A percentile compares a stretch with the other conserved stretches of the same genome.
Conservation (phyloP, 2,329 filamentous ascomycete species). For the Aphanocladium album region DNA sequence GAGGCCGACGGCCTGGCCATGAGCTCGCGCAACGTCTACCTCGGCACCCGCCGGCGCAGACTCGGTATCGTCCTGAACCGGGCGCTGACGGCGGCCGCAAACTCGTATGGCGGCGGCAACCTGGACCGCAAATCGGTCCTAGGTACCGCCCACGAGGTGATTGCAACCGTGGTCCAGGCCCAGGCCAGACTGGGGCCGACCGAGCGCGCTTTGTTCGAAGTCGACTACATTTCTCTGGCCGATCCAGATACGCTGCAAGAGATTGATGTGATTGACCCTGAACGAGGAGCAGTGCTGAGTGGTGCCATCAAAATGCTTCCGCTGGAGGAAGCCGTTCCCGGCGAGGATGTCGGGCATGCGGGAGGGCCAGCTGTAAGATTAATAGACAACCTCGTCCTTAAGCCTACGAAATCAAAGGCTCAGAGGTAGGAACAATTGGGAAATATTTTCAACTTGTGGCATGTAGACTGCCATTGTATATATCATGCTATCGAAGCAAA, state of each 20-base stretch:
- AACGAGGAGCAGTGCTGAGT: constrained; percentile 75
- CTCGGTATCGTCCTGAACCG: constrained; percentile 68
- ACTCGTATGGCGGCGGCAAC: constrained; percentile 51
- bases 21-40: constrained; percentile 90
- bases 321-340: constrained; percentile 62
- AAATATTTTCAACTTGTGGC: background rate
- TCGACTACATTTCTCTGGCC: constrained; percentile 89
- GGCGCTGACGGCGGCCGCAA: constrained; percentile 66
- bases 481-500: background rate
- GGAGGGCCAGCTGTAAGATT: constrained; percentile 73
- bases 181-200: constrained; percentile 57
- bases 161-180: constrained; percentile 48
- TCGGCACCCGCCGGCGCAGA: constrained; percentile 67
- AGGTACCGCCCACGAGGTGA: constrained; percentile 60
- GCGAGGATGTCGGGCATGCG: constrained; percentile 69
- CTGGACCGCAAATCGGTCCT: constrained; percentile 63
- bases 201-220: constrained; percentile 66
- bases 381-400: constrained; percentile 87
- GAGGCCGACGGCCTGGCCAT: constrained; percentile 80
- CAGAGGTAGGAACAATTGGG: background rate
- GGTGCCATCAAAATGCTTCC: constrained; percentile 87
- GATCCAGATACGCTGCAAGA: constrained; percentile 82
- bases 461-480: constrained; percentile 4
- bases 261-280: constrained; percentile 62
- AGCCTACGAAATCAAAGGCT: constrained; percentile 27